Evolutionary conservation across 2,329 filamentous ascomycete species (phyloP).

Genomic region (Xylariaceae sp.): DNA sequence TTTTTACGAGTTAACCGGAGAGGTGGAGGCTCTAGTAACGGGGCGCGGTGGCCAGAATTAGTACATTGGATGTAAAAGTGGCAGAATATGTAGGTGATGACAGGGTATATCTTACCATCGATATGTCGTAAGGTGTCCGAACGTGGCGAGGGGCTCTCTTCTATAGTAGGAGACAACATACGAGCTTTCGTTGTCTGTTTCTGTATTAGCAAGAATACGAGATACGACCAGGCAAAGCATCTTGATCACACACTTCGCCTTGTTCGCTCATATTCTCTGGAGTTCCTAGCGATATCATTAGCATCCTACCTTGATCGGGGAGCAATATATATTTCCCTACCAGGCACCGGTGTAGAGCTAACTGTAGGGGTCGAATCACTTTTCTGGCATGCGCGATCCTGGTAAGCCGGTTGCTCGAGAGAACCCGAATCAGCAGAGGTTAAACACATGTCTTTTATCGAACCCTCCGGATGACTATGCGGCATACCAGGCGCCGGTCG

Average conservation of each 20-base stretch:
- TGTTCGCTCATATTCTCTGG: background rate
- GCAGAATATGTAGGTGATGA: background rate
- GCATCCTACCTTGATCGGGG: background rate
- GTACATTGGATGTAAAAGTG: background rate
- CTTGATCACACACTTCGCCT: slow-evolving; percentile 2
- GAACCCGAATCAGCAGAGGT: slow-evolving; percentile 39
- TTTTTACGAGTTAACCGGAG: background rate
- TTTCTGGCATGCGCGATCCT: slow-evolving; percentile 24
- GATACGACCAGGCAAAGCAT: slow-evolving; percentile 1
- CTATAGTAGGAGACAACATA: slow-evolving; percentile 29
- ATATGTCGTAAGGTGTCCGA: background rate
- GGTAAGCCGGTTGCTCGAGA: slow-evolving; percentile 36
- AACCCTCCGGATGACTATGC: slow-evolving; percentile 9
- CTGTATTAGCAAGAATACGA: slow-evolving; percentile 17
- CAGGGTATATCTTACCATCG: background rate
- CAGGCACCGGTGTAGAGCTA: slow-evolving; percentile 31
- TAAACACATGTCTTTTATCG: slow-evolving; percentile 34
- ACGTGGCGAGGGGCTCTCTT: slow-evolving; percentile 25
- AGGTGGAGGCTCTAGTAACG: background rate
- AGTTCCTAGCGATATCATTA: slow-evolving; percentile 12
- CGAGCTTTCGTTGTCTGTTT: slow-evolving; percentile 13
- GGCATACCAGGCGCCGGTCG: slow-evolving; percentile 10
- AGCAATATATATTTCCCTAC: slow-evolving; percentile 23
- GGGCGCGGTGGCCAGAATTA: background rate
- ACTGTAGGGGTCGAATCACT: slow-evolving; percentile 35